A percentile compares a stretch with the other conserved stretches of the same genome.
phyloP scores from a whole-genome alignment of 1,139 yeast genomes.

The Diutina sp. region DNA sequence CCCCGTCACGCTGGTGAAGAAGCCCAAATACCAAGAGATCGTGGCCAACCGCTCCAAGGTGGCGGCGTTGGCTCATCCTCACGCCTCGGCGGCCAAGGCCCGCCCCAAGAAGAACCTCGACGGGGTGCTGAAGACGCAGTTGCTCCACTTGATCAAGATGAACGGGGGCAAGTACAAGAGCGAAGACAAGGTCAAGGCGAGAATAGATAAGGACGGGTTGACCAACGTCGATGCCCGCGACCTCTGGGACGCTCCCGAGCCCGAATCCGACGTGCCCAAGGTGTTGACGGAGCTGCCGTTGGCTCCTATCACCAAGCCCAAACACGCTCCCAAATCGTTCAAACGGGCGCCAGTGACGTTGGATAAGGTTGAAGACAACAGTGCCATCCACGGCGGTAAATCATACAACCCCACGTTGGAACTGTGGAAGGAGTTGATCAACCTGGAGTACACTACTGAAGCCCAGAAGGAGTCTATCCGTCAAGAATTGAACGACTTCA shows the following conservation, averaged over 20 bases:
- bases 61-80: constrained; percentile 34
- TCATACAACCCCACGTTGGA: constrained; percentile 86
- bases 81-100: constrained; percentile 9
- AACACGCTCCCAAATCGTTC: background rate
- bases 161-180: background rate
- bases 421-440: constrained; percentile 67
- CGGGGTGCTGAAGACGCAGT: background rate
- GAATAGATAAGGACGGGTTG: constrained; percentile 52
- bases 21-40: constrained; percentile 63
- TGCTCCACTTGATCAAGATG: background rate
- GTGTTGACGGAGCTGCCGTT: constrained; percentile 48
- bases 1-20: constrained; percentile 15
- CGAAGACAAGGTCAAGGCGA: constrained; percentile 34
- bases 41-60: constrained; percentile 68
- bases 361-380: background rate
- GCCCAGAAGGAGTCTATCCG: constrained; percentile 55
- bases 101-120: background rate
- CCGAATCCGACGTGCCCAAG: constrained; percentile 25
- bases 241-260: constrained; percentile 43
- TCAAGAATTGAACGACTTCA: constrained; percentile 45
- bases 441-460: constrained; percentile 55
- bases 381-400: constrained; percentile 62
- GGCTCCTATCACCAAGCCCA: constrained; percentile 8
- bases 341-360: background rate
- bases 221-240: constrained; percentile 37